These are phyloP conservation scores for Pleomassaria siparia DNA, from an alignment of 2,329 filamentous ascomycete species.

Conservation along the genomic window DNA sequence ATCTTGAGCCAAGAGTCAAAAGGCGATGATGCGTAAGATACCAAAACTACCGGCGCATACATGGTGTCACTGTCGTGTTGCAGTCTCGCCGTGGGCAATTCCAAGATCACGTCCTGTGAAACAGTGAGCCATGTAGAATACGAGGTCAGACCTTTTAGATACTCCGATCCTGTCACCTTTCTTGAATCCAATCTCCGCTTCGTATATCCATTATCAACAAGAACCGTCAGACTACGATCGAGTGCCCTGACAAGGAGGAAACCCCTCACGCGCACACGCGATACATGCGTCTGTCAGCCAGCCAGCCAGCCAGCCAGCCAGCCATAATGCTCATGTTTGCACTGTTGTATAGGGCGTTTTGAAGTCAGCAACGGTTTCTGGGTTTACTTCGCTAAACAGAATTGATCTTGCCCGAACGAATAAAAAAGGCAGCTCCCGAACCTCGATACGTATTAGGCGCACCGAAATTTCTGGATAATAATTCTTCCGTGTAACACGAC, in stretches of 20 bases:
- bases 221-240: conserved; percentile 13
- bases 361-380: not conserved
- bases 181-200: conserved; percentile 2
- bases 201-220: conserved; percentile 11
- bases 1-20: no score
- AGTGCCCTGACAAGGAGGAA: not conserved
- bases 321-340: not conserved
- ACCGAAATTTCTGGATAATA: no score
- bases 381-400: no score
- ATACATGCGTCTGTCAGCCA: conserved; percentile 2
- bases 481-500: no score
- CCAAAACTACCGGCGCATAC: no score
- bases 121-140: conserved; percentile 2
- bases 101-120: conserved; percentile 9
- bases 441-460: no score
- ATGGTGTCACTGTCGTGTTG: no score
- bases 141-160: conserved; percentile 6
- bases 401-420: not conserved
- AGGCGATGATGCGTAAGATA: no score
- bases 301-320: not conserved
- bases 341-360: not conserved
- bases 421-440: not conserved
- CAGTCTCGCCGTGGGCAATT: not conserved
- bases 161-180: conserved; percentile 6
- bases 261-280: not conserved